Evolutionary conservation across 805 yeast species (phyloP).

Genomic region (Candida ficus): DNA sequence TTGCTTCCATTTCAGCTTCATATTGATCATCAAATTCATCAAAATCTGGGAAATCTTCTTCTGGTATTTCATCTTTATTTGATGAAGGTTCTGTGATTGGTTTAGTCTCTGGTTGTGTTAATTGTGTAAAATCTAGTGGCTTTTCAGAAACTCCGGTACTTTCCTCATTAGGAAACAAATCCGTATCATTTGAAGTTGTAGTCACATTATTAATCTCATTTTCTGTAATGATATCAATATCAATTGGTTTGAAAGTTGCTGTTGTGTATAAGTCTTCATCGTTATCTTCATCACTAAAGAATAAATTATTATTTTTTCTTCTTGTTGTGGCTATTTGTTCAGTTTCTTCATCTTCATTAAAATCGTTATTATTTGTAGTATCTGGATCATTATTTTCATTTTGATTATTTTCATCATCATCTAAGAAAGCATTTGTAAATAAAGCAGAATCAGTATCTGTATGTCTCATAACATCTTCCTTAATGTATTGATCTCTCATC

Average conservation of each 20-base stretch:
- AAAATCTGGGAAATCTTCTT: not conserved
- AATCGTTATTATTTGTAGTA: not conserved
- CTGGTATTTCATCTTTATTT: too few species aligned
- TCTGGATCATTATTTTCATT: not conserved
- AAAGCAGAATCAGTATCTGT: not conserved
- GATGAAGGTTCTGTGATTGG: too few species aligned
- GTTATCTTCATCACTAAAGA: conserved; percentile 4
- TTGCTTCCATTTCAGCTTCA: conserved; percentile 23
- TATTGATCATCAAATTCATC: conserved; percentile 18
- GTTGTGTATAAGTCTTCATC: conserved; percentile 6
- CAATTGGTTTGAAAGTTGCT: too few species aligned
- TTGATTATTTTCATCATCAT: not conserved
- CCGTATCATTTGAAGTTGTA: too few species aligned
- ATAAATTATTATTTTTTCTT: not conserved
- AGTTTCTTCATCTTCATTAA: not conserved
- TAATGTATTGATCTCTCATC: conserved; percentile 34
- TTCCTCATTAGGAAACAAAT: not conserved
- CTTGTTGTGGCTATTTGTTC: not conserved
- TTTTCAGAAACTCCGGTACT: not conserved
- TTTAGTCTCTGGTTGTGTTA: not conserved
- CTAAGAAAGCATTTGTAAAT: not conserved
- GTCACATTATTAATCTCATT: too few species aligned
- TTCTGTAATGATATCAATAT: not conserved
- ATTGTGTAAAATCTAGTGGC: not conserved
- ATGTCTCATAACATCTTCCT: conserved; percentile 27